Evolutionary conservation across 169 alveolate genomes (phyloP).

Genomic region (Toxoplasma gondii): DNA sequence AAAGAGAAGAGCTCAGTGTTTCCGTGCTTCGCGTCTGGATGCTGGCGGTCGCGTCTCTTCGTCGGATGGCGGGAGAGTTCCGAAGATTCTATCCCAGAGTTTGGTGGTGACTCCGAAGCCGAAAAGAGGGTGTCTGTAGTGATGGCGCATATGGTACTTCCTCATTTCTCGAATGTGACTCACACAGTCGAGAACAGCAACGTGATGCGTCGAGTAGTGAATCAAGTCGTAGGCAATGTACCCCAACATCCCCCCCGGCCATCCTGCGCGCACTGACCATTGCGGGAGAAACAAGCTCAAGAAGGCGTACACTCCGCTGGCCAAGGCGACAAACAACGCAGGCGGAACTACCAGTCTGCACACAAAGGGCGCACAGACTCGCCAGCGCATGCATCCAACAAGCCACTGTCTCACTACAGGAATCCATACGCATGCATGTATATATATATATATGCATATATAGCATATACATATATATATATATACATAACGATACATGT

Average conservation of each 20-base stretch:
- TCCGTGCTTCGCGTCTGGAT: too few relatives aligned
- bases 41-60: too few relatives aligned
- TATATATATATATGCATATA: neutral
- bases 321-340: slow-evolving; percentile 62
- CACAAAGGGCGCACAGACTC: neutral
- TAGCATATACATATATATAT: neutral
- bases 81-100: slow-evolving; percentile 80
- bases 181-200: neutral
- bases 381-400: neutral
- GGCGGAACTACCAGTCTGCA: slow-evolving; percentile 80
- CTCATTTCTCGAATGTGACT: slow-evolving; percentile 68
- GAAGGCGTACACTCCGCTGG: slow-evolving; percentile 16
- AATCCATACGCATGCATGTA: neutral
- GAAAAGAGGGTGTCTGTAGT: slow-evolving; percentile 67
- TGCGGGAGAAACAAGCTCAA: slow-evolving; percentile 54
- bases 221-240: slow-evolving; percentile 73
- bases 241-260: slow-evolving; percentile 72
- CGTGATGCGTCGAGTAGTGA: slow-evolving; percentile 79
- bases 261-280: slow-evolving; percentile 38
- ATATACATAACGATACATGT: neutral
- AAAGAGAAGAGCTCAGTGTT: too few relatives aligned
- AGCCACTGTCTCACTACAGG: neutral
- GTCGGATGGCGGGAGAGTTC: slow-evolving; percentile 60
- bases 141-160: slow-evolving; percentile 79
- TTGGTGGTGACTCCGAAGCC: slow-evolving; percentile 79